phyloP scores from a whole-genome alignment of 1,284 basidiomycete species.

The Lentinula novae-zelandiae region DNA sequence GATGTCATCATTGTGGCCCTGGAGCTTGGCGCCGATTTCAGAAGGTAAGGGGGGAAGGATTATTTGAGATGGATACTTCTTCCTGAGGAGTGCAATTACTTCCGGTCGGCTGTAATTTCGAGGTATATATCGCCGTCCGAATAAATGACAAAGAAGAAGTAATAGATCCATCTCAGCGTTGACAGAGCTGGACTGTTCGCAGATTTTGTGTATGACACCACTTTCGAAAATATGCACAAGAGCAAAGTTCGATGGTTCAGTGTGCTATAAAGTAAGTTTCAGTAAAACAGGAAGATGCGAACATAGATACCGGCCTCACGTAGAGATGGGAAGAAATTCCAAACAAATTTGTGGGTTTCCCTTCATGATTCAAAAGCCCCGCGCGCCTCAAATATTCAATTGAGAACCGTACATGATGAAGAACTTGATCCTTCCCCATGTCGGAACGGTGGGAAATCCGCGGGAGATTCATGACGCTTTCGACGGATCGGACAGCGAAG shows the following conservation, averaged over 20 bases:
- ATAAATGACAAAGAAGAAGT: slow-evolving; percentile 54
- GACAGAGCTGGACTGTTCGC: slow-evolving; percentile 26
- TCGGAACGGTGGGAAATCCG: slow-evolving; percentile 54
- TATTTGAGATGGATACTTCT: slow-evolving; percentile 52
- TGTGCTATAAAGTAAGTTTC: slow-evolving; percentile 32
- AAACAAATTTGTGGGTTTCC: slow-evolving; percentile 57
- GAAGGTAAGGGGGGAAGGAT: slow-evolving; percentile 48
- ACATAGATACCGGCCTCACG: slow-evolving; percentile 20
- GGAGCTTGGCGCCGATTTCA: slow-evolving; percentile 36
- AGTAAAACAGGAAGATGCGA: not conserved
- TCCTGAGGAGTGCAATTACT: slow-evolving; percentile 32
- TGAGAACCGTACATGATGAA: slow-evolving; percentile 67
- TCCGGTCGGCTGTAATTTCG: slow-evolving; percentile 34
- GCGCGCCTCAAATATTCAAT: slow-evolving; percentile 65
- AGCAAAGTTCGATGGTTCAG: slow-evolving; percentile 68
- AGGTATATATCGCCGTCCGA: slow-evolving; percentile 53
- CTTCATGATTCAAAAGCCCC: slow-evolving; percentile 46
- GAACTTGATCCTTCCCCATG: slow-evolving; percentile 48
- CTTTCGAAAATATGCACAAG: slow-evolving; percentile 52
- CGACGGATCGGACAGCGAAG: slow-evolving; percentile 45
- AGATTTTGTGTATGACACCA: slow-evolving; percentile 57
- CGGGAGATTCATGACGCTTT: slow-evolving; percentile 50
- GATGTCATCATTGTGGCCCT: slow-evolving; percentile 46
- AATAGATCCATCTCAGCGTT: slow-evolving; percentile 48
- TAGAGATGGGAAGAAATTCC: slow-evolving; percentile 57